These are phyloP conservation scores for Nicotiana benthamiana DNA, from an alignment of 257 asterid species.

Conservation along the genomic window DNA sequence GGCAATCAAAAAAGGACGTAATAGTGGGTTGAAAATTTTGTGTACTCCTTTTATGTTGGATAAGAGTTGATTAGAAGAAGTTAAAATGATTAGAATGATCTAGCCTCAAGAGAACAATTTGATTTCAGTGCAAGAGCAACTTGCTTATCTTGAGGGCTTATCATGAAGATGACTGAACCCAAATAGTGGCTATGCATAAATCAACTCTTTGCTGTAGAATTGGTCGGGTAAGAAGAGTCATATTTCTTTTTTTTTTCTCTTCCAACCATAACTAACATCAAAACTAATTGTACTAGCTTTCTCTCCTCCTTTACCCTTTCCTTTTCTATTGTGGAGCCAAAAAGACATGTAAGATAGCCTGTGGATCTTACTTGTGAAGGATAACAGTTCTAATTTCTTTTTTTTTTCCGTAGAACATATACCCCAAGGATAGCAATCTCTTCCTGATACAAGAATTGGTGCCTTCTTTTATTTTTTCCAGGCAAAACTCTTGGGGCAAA, in stretches of 20 bases:
- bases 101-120: neutral
- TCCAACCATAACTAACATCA: neutral
- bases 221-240: neutral
- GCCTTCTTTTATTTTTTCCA: slow-evolving; percentile 23
- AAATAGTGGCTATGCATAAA: neutral
- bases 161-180: neutral
- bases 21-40: neutral
- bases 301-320: neutral
- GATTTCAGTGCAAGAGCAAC: neutral
- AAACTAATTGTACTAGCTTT: neutral
- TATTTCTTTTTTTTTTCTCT: neutral
- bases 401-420: neutral
- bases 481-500: slow-evolving; percentile 95
- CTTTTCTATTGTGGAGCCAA: neutral
- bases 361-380: neutral
- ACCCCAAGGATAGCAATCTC: neutral
- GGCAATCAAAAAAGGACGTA: neutral
- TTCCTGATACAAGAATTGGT: neutral
- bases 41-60: neutral
- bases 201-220: neutral
- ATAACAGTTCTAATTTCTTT: neutral
- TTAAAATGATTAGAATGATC: neutral
- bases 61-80: neutral
- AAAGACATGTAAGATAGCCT: neutral
- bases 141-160: neutral